Evolutionary conservation across 352 stramenopile species (phyloP), one percentile per base, ranked within the genome.

Genomic region (Phytophthora tentaculata): DNA sequence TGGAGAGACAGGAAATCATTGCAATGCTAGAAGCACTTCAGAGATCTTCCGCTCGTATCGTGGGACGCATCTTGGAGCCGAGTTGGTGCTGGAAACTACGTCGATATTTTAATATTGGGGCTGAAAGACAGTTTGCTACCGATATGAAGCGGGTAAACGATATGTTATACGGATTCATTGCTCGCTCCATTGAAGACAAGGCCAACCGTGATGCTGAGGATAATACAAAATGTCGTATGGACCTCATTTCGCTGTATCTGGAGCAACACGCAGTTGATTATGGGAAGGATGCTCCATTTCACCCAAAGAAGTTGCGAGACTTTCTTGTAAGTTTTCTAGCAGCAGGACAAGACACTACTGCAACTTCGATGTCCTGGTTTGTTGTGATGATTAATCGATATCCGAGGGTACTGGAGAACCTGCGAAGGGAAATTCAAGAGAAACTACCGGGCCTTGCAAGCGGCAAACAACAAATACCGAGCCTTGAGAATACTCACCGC

Each of bases 251-350:
- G 13, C 60, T 84, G 20, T 84, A 81, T 48, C 67, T 88, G 16
- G 76, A 83, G 22, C 64, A 71, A 37, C 59, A 71, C 5, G 48
- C 49, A 32, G 61, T 23, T 22, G 61, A 74, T 28, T 61, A 74
- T 43, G 57, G 43, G 8, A 52, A 79, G 10, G 47, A 59, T 47
- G 23, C 44, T n/a, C 20, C 44, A 24, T 57, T 64, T 49, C 35
- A 62, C 9, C 67, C 62, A 4, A 82, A 73, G 10, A 73, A 92
- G 6, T 67, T 96, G 17, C 80, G 84, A 17, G 83, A 95, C 74
- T 88, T 97, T 52, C 69, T 87, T 7, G 76, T 94, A 19, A 87
- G 74, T 23, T 90, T 95, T 47, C 76, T 92, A 17, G 73, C 81
- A 16, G 80, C 83, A 35, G 85, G 86, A 2, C 71, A 80, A 22